phyloP scores from a whole-genome alignment of 1,284 basidiomycete species.

The Apiotrichum brassicae region DNA sequence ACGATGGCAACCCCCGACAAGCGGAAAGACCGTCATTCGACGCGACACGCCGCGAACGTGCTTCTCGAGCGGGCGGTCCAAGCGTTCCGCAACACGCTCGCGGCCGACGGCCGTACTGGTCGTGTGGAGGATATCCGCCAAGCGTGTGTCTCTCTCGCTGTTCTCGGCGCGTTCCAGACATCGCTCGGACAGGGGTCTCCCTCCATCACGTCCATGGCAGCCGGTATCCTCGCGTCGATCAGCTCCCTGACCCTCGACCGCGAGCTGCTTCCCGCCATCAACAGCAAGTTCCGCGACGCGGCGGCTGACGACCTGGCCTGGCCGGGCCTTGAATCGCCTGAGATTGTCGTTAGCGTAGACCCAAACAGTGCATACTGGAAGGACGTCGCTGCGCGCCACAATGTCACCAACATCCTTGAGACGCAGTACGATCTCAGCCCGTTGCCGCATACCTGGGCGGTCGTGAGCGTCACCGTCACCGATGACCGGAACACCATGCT shows the following conservation, averaged over 20 bases:
- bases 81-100: conserved; percentile 62
- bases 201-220: conserved; percentile 54
- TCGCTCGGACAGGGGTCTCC: conserved; percentile 60
- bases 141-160: conserved; percentile 61
- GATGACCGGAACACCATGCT: conserved; percentile 78
- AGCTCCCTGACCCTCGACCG: conserved; percentile 68
- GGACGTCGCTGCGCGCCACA: conserved; percentile 54
- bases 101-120: conserved; percentile 56
- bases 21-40: conserved; percentile 43
- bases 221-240: conserved; percentile 57
- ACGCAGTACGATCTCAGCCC: conserved; percentile 30
- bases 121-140: conserved; percentile 65
- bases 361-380: conserved; percentile 27
- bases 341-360: background rate
- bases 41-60: conserved; percentile 58
- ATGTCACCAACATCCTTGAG: conserved; percentile 41
- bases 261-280: conserved; percentile 53
- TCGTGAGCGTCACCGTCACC: conserved; percentile 75
- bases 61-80: conserved; percentile 62
- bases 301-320: conserved; percentile 58
- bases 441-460: conserved; percentile 77
- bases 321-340: conserved; percentile 51
- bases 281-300: conserved; percentile 50
- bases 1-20: conserved; percentile 67
- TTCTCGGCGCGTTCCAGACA: conserved; percentile 68